Base-by-base conservation (phyloP, 495 filamentous ascomycete species). In the Trichocladium uniseriatum region DNA sequence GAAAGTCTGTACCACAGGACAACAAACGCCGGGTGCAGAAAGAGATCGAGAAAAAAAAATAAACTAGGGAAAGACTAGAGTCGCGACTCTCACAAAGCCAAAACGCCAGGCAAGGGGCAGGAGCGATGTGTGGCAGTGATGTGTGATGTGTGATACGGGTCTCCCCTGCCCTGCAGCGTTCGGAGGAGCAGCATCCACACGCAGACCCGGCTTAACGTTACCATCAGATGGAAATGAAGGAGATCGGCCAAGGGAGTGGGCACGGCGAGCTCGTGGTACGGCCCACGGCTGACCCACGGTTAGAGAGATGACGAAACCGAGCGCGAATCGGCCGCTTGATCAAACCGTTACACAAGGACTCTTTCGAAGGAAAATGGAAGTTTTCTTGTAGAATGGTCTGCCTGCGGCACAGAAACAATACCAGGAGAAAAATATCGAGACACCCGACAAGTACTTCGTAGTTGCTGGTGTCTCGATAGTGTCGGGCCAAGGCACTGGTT, bases 141-240 rank as follows among this genome's bases (percentile, higher is more conserved):
- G 35, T 22, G 35, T 36, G 24, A 8, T 27, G 24, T 27, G 24
- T 27, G 24, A 27, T 27, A 27, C 24, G 24, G 24, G 3, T 3
- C 3, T 27, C 4, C 24, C 4, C 3, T 38, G 14, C 21, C 11
- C 20, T 38, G 19, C 45, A 38, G 45, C 36, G 35, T 37, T 38
- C 35, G 38, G 41, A 47, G 43, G 7, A 36, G 39, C 38, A 45
- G 16, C 49, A 41, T 36, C 28, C 39, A 43, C 48, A 50, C 24
- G 4, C 24, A 27, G 24, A 3, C 24, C 24, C 24, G 24, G 24
- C 24, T 27, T 27, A 27, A 3, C 3, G 24, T 27, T 8, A 27
- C 48, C 40, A 37, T 13, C 24, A 18, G 29, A 38, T 43, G 32
- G 43, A 45, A 41, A 46, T 27, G 24, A 36, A 52, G 37, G 43